Base-by-base conservation (phyloP, 805 yeast species). In the Yueomyces sinensis region DNA sequence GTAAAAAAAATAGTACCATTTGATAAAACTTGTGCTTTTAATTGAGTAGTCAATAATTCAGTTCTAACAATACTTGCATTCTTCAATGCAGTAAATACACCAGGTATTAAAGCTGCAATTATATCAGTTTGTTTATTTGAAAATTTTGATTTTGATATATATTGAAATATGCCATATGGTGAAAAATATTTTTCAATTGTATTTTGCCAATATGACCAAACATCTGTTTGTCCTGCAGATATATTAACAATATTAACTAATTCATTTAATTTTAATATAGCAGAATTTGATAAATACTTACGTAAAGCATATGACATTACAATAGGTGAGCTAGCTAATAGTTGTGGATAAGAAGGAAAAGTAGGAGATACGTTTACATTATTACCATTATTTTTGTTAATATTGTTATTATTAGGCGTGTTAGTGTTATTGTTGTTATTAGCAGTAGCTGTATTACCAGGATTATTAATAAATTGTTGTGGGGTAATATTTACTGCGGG, bases 41-140 rank as follows among this genome's bases (percentile, higher is more conserved):
- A 40, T 40, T 65, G 57, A 17, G 65, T 64, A 2, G 74, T 70
- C 5, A 63, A 59, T 4, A 74, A 50, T 42, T 74, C 81, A 25
- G 74, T 61, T 29, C 68, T 56, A 3, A 61, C 58, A 5, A 74
- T 70, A 4, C 76, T 74, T 2, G 70, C 59, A 30, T 66, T 61
- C 23, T 66, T 37, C 65, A 65, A 2, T 74, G 67, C 39, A 59
- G 67, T 43, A 72, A 69, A 43, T 72, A 74, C 15, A 7, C 35
- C 22, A 2, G 48, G 48, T 7, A 44, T 30, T 15, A 43, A 32
- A 2, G 44, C 37, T 4, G 40, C 31, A 9, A 75, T 70, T 17
- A 84, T 66, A 38, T 76, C 87, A 52, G 74, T 82, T 42, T 68
- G 76, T 37, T 73, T 56, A 9, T 63, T 57, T 29, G 68, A 77